Conservation (phyloP, 2,329 filamentous ascomycete genomes). For the Eutypa lata region DNA sequence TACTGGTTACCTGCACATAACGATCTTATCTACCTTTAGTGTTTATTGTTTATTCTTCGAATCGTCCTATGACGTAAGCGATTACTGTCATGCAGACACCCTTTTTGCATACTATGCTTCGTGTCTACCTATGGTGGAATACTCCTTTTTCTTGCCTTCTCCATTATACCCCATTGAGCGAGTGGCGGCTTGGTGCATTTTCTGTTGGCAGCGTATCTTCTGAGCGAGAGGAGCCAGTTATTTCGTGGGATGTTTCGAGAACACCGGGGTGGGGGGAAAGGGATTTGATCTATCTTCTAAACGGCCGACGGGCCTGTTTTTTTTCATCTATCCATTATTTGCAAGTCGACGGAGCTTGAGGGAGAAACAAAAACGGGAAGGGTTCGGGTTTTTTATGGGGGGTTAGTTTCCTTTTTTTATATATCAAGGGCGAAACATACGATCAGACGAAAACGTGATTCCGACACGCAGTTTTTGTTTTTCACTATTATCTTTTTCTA, state of each 20-base stretch:
- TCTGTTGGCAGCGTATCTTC: neutral
- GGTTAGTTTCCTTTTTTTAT: too few relatives aligned
- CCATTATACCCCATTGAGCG: slow-evolving; percentile 2
- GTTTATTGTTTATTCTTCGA: slow-evolving; percentile 2
- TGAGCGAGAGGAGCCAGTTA: neutral
- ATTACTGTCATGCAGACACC: neutral
- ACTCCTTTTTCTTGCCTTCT: slow-evolving; percentile 1
- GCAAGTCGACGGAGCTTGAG: too few relatives aligned
- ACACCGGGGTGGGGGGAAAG: neutral
- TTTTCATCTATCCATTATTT: too few relatives aligned
- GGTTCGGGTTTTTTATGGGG: too few relatives aligned
- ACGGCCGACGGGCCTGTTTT: too few relatives aligned
- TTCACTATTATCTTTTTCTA: too few relatives aligned
- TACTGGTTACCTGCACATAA: neutral
- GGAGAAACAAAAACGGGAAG: too few relatives aligned
- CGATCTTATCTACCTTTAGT: neutral
- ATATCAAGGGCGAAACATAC: neutral
- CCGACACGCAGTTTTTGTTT: neutral
- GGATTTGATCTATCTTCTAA: too few relatives aligned
- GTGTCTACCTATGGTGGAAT: neutral
- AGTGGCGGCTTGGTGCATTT: slow-evolving; percentile 1
- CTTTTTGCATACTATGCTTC: neutral
- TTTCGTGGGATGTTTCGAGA: neutral
- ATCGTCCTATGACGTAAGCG: neutral
- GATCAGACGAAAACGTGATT: neutral